phyloP scores from a whole-genome alignment of 2,329 filamentous ascomycete species.

The Ophiostoma sp. region DNA sequence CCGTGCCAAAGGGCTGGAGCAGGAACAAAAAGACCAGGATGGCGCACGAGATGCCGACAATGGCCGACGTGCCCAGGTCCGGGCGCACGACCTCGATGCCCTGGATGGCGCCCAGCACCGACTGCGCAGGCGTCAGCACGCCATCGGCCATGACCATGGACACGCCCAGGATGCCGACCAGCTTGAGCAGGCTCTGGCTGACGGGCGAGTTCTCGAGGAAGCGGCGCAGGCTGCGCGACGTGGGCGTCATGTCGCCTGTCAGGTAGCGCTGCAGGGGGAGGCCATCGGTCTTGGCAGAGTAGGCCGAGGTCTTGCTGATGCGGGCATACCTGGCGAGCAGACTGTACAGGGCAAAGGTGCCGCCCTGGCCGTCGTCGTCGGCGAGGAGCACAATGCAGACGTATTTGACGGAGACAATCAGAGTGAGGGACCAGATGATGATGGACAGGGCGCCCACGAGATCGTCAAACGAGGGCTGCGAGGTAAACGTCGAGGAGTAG shows the following conservation, averaged over 20 bases:
- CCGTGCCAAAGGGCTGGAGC: slow-evolving; percentile 60
- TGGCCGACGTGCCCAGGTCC: slow-evolving; percentile 50
- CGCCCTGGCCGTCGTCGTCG: slow-evolving; percentile 66
- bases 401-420: slow-evolving; percentile 68
- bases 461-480: slow-evolving; percentile 51
- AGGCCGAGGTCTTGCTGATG: slow-evolving; percentile 56
- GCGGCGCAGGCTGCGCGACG: slow-evolving; percentile 49
- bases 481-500: slow-evolving; percentile 61
- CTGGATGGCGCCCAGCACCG: slow-evolving; percentile 64
- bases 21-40: slow-evolving; percentile 60
- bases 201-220: slow-evolving; percentile 53
- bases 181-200: slow-evolving; percentile 51
- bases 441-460: slow-evolving; percentile 61
- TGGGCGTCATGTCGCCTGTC: slow-evolving; percentile 51
- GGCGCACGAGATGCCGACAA: slow-evolving; percentile 59
- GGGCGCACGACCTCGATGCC: slow-evolving; percentile 55
- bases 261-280: slow-evolving; percentile 55
- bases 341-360: slow-evolving; percentile 56
- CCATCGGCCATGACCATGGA: slow-evolving; percentile 61
- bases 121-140: slow-evolving; percentile 64
- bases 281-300: slow-evolving; percentile 41
- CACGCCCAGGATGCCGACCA: slow-evolving; percentile 60
- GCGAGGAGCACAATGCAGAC: slow-evolving; percentile 59
- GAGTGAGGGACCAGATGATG: slow-evolving; percentile 62
- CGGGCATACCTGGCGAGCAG: slow-evolving; percentile 57